Base-by-base conservation (phyloP, 495 filamentous ascomycete genomes). In the Sabuloglossum arenarium region DNA sequence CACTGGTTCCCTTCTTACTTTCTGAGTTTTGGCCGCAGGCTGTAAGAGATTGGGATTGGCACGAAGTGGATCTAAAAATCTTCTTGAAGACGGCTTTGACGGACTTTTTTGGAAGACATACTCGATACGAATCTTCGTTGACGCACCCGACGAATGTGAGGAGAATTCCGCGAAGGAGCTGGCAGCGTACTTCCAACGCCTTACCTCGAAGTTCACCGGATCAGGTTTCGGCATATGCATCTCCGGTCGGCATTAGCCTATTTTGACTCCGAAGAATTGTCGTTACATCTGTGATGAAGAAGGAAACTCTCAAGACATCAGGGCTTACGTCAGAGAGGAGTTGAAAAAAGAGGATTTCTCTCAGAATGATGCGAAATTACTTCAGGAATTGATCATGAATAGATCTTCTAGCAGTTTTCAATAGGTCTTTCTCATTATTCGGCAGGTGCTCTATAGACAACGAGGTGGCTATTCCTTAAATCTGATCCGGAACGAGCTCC, bases 91-190 rank as follows among this genome's bases (percentile, higher is more conserved):
- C 27, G 1, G 30, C 49, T 28, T 19, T 52, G 21, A 1, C n/a
- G 42, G 42, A 28, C 11, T 28, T 23, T 21, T 6, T 6, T 6
- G 6, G 21, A 43, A 9, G n/a, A 3, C 1, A 11, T 29, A n/a
- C 9, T 27, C 19, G 16, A 57, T 55, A 16, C 57, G 50, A 23
- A 54, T 66, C 30, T 65, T 59, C 43, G 34, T 67, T n/a, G 66
- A 68, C 47, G 66, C 66, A 12, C 59, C 67, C 21, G 66, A 68
- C 54, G 66, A 68, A 57, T 60, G 61, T 52, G 67, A 67, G 19
- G 54, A 67, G 50, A 59, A 62, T 0, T 39, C 54, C 16, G 68
- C 68, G 3, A 52, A 43, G 19, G 11, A 60, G 1, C 23, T 69
- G 11, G 60, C 63, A 0, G 25, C 52, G 5, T 58, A 56, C 1